Evolutionary conservation across 208 protist species (phyloP), one percentile per base, ranked within the genome.

Genomic region (Crithidia sp.): DNA sequence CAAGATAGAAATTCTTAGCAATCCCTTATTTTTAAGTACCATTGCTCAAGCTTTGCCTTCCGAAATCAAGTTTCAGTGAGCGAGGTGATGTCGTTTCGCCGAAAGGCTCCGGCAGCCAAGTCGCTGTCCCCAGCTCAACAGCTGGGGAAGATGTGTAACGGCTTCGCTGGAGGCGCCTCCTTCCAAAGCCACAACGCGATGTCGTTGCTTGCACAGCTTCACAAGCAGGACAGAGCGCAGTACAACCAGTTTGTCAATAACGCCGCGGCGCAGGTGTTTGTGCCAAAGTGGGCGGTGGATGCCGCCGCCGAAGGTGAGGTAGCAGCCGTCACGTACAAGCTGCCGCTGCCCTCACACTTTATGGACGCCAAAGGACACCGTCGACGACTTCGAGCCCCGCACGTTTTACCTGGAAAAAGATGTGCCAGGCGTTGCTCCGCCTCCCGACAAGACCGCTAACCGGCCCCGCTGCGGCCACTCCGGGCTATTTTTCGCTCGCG

Each of bases 171-270:
- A 39, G 70, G 70, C 39, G 53, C 90, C 39, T 73, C 83, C n/a
- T 97, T 97, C 76, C 89, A 97, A 58, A 71, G 77, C n/a, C 89
- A 95, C 81, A 91, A 97, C 79, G 80, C 89, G 17, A 76, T 91
- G 50, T 67, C 74, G n/a, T 69, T 97, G 36, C 62, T 92, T 9
- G 74, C 79, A 4, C 86, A 93, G 59, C 60, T 94, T 36, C 74
- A 90, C 52, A 67, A 83, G n/a, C 41, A 86, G 54, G 69, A 94
- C 50, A 41, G 55, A n/a, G 5, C 71, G 12, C 61, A 70, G 17
- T 92, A 85, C 53, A 76, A 87, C 2, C 79, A 89, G 47, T 95
- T 95, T 69, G 70, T 68, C 39, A 88, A 91, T 59, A 76, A 82
- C 28, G 83, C 90, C 3, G 82, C 80, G 6, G 16, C 74, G 50